A percentile compares a stretch with the other conserved stretches of the same genome.
Conservation (phyloP, 257 asterid species). For the Ilex aquifolium region DNA sequence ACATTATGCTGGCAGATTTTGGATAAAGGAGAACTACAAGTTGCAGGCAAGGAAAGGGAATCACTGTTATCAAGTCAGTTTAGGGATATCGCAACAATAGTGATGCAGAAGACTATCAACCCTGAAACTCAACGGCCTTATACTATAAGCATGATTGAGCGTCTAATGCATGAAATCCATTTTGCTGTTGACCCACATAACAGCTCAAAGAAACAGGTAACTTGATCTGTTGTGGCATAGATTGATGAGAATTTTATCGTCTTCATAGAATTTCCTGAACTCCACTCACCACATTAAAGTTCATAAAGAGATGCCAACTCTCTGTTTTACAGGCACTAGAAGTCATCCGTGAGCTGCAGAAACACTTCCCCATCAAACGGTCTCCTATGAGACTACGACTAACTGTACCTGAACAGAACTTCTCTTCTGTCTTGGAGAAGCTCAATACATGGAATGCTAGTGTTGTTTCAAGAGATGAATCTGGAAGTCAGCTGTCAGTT, state of each 20-base stretch:
- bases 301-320: background rate
- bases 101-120: slow-evolving; percentile 88
- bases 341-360: slow-evolving; percentile 89
- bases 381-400: slow-evolving; percentile 86
- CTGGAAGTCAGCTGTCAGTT: slow-evolving; percentile 53
- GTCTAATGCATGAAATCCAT: slow-evolving; percentile 93
- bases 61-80: slow-evolving; percentile 84
- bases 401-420: slow-evolving; percentile 50
- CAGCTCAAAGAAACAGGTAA: slow-evolving; percentile 95
- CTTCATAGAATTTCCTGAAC: background rate
- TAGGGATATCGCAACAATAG: slow-evolving; percentile 88
- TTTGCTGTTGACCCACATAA: slow-evolving; percentile 87
- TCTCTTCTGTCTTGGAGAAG: slow-evolving; percentile 50
- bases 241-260: background rate
- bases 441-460: slow-evolving; percentile 52
- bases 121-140: slow-evolving; percentile 92
- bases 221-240: background rate
- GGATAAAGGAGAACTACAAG: slow-evolving; percentile 96
- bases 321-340: slow-evolving; percentile 64
- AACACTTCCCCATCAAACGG: slow-evolving; percentile 80
- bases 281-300: background rate
- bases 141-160: slow-evolving; percentile 93
- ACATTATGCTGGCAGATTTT: slow-evolving; percentile 51
- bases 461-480: slow-evolving; percentile 56
- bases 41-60: slow-evolving; percentile 98